Conservation (phyloP, 495 filamentous ascomycete genomes). For the Lasiosphaeriaceae sp. region DNA sequence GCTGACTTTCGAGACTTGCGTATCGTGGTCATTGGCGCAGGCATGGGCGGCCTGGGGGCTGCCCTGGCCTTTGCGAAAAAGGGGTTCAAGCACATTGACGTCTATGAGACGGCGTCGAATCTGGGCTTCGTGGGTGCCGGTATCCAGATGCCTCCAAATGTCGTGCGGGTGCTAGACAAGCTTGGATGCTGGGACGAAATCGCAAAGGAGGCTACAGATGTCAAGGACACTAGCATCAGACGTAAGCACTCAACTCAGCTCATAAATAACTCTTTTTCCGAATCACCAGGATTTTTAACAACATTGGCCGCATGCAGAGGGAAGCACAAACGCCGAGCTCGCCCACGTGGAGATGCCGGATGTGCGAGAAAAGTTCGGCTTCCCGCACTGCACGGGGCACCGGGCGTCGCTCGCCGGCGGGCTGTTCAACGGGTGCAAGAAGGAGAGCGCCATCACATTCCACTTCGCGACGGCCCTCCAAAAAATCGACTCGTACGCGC, state of each 20-base stretch:
- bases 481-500: slow-evolving; percentile 51
- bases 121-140: slow-evolving; percentile 80
- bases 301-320: too few species aligned
- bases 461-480: slow-evolving; percentile 57
- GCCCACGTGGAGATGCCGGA: slow-evolving; percentile 65
- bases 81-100: slow-evolving; percentile 67
- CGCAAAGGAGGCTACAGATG: slow-evolving; percentile 53
- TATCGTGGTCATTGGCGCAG: slow-evolving; percentile 50
- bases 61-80: slow-evolving; percentile 70
- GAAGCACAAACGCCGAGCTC: slow-evolving; percentile 62
- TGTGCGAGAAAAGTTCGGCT: slow-evolving; percentile 63
- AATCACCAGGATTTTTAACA: too few species aligned
- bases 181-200: slow-evolving; percentile 68
- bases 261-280: too few species aligned
- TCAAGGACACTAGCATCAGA: slow-evolving; percentile 44
- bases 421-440: slow-evolving; percentile 63
- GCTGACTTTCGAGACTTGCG: slow-evolving; percentile 38
- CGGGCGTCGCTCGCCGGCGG: slow-evolving; percentile 65
- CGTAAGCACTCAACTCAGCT: slow-evolving; percentile 13
- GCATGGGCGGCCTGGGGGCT: slow-evolving; percentile 72
- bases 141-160: slow-evolving; percentile 78
- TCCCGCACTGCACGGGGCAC: slow-evolving; percentile 77
- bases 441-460: slow-evolving; percentile 63
- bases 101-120: slow-evolving; percentile 69
- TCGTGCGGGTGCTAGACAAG: slow-evolving; percentile 67